phyloP scores from a whole-genome alignment of 108 stramenopile species.

The Cylindrotheca closterium region DNA sequence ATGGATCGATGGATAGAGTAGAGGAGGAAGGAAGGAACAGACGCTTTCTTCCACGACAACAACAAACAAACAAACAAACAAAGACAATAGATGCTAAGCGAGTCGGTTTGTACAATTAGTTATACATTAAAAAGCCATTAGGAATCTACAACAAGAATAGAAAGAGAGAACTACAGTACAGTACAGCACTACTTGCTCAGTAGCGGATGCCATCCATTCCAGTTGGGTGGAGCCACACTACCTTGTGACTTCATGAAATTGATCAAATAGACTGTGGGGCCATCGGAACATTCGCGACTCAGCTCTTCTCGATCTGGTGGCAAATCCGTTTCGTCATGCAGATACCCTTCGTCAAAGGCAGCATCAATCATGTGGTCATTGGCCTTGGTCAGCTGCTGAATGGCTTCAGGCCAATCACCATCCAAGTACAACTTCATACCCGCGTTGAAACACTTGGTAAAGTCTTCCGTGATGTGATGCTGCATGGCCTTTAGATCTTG shows the following conservation, averaged over 20 bases:
- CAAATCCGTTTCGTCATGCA: slow-evolving; percentile 46
- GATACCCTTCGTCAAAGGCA: slow-evolving; percentile 62
- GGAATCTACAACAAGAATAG: no score
- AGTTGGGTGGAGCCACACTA: slow-evolving; percentile 50
- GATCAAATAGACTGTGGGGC: slow-evolving; percentile 74
- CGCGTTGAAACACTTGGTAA: slow-evolving; percentile 57
- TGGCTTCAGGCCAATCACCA: slow-evolving; percentile 79
- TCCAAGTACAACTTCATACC: slow-evolving; percentile 67
- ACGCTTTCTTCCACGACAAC: no score
- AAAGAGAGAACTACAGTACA: no score
- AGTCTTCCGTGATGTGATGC: slow-evolving; percentile 76
- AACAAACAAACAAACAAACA: no score
- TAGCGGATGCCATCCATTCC: slow-evolving; percentile 80
- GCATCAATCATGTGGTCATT: slow-evolving; percentile 82
- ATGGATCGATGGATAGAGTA: no score
- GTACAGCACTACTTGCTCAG: slow-evolving; percentile 64
- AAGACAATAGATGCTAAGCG: no score
- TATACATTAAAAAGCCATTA: no score
- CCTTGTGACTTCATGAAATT: slow-evolving; percentile 63
- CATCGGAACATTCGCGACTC: slow-evolving; percentile 68
- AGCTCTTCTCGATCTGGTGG: slow-evolving; percentile 34
- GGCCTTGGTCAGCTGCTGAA: slow-evolving; percentile 50
- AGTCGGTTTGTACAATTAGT: no score
- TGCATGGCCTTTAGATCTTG: slow-evolving; percentile 79
- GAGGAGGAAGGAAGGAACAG: no score